phyloP scores from a whole-genome alignment of 2,329 filamentous ascomycete genomes.

The Ceratocystis eucalypticola region DNA sequence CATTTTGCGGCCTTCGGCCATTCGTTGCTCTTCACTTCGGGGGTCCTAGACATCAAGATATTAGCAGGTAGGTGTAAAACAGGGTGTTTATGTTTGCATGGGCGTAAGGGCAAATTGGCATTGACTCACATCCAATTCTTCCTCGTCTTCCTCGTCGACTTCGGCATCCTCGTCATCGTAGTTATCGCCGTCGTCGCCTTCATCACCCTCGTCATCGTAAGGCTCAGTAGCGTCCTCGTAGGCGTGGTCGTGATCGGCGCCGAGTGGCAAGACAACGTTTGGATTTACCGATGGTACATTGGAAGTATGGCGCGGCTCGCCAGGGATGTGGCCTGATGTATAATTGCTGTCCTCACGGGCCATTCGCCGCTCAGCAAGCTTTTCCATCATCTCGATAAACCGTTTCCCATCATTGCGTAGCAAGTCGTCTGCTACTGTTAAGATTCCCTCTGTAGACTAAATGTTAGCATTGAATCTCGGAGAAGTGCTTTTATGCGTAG shows the following conservation, averaged over 20 bases:
- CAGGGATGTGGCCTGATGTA: not conserved
- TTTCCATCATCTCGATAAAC: conserved; percentile 99
- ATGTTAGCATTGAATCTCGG: conserved; percentile 30
- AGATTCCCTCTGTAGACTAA: conserved; percentile 50
- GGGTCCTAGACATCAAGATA: conserved; percentile 48
- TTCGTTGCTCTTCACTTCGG: conserved; percentile 96
- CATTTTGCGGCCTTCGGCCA: conserved; percentile 97
- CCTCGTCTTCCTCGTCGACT: conserved; percentile 24
- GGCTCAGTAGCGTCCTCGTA: conserved; percentile 42
- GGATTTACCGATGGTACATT: conserved; percentile 16
- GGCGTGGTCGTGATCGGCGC: conserved; percentile 43
- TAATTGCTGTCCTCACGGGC: conserved; percentile 69
- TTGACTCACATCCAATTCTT: conserved; percentile 18
- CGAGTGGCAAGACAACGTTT: conserved; percentile 49
- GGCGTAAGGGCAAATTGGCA: not conserved
- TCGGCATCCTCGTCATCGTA: conserved; percentile 44
- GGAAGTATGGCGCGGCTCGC: conserved; percentile 36
- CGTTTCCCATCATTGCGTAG: conserved; percentile 98
- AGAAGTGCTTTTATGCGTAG: not conserved
- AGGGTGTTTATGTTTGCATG: not conserved
- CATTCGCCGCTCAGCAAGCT: conserved; percentile 93
- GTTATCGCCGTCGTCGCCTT: conserved; percentile 43
- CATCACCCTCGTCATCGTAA: conserved; percentile 55
- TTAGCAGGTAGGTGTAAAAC: no score
- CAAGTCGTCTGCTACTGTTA: conserved; percentile 95